Evolutionary conservation across 2,329 filamentous ascomycete genomes (phyloP).

Genomic region (Fusarium nisikadoi): DNA sequence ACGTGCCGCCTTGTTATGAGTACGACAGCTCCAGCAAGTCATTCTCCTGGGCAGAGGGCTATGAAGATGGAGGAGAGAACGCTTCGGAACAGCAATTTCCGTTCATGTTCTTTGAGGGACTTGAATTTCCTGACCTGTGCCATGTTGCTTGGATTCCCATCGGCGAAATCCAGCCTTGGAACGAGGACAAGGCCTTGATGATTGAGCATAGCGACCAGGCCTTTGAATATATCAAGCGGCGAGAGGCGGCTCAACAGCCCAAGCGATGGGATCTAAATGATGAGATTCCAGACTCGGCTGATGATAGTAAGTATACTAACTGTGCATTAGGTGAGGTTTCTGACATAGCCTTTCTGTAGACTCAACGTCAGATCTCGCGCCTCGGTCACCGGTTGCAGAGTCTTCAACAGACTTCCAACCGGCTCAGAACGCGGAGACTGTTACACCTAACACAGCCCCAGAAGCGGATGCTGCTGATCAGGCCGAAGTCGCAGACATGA

Average conservation of each 20-base stretch:
- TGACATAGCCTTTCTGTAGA: neutral
- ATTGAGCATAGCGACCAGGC: conserved; percentile 5
- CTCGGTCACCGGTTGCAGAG: neutral
- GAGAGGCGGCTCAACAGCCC: neutral
- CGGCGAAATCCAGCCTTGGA: neutral
- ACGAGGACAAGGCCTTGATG: neutral
- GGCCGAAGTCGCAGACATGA: neutral
- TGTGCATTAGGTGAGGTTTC: neutral
- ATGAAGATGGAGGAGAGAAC: conserved; percentile 8
- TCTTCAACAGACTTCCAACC: neutral
- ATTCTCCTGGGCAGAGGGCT: conserved; percentile 17
- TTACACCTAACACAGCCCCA: neutral
- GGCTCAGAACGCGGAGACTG: neutral
- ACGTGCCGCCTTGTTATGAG: conserved; percentile 23
- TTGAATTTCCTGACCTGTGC: conserved; percentile 12
- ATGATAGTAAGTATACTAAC: neutral
- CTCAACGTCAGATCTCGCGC: neutral
- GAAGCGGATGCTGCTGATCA: neutral
- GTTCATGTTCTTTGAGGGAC: conserved; percentile 36
- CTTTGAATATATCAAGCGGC: neutral
- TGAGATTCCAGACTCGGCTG: neutral
- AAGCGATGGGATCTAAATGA: neutral
- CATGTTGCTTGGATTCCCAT: conserved; percentile 27
- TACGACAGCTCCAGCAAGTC: conserved; percentile 16
- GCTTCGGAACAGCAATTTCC: conserved; percentile 19